A percentile compares a stretch with the other conserved stretches of the same genome.
Conservation (phyloP, 768 basidiomycete genomes). For the Hypholoma sublateritium region DNA sequence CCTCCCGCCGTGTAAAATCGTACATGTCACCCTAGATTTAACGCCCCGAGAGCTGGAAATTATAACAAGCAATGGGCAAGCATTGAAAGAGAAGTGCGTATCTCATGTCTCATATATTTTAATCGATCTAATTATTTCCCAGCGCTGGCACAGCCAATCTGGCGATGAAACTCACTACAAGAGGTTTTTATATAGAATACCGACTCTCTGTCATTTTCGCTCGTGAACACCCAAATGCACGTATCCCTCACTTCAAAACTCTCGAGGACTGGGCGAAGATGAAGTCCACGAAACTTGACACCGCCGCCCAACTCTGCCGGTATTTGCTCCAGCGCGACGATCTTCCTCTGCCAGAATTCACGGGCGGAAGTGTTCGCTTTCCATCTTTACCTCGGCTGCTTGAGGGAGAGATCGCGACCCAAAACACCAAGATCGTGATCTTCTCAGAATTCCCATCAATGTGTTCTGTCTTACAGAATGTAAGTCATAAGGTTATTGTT, state of each 20-base stretch:
- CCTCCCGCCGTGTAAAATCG: constrained; percentile 11
- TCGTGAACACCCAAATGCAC: constrained; percentile 2
- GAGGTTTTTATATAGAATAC: constrained; percentile 18
- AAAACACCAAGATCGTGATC: not conserved
- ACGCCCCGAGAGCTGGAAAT: constrained; percentile 20
- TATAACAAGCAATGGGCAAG: constrained; percentile 9
- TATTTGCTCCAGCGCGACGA: constrained; percentile 17
- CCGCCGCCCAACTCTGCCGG: constrained; percentile 5
- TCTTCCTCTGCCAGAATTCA: constrained; percentile 11
- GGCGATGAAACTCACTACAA: constrained; percentile 7
- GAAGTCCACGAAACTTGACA: constrained; percentile 22
- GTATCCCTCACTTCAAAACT: constrained; percentile 11
- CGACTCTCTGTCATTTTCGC: constrained; percentile 15
- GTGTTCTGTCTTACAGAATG: not conserved
- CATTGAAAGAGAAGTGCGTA: constrained; percentile 17
- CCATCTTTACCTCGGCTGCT: not conserved
- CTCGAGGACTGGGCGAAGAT: constrained; percentile 13
- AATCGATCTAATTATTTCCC: not conserved
- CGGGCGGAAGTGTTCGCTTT: constrained; percentile 15
- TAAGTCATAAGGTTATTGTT: not conserved
- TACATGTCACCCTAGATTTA: constrained; percentile 9
- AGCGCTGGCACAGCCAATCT: constrained; percentile 11
- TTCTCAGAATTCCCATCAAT: constrained; percentile 3
- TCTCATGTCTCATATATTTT: too few relatives aligned
- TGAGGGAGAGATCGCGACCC: not conserved